Evolutionary conservation across 306 rosid genomes (phyloP), one percentile per base, ranked within the genome.

Genomic region (Inga leiocalycina): DNA sequence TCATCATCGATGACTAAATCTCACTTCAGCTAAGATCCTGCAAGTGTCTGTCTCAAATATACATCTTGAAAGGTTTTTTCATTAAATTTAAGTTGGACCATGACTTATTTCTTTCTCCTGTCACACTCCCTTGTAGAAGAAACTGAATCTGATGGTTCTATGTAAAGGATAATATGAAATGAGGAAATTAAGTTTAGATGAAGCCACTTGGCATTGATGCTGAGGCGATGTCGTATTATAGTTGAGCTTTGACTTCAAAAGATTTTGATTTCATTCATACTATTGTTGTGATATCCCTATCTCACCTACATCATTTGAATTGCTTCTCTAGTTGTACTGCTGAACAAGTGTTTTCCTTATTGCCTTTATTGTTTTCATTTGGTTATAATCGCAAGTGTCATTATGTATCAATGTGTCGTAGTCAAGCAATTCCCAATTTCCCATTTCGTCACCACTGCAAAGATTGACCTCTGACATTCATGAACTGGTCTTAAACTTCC

Each of bases 21-120:
- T 65, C 72, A 56, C 77, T 45, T 79, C 44, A 34, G 57, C 73
- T 82, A 44, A 56, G 54, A 83, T 48, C 86, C 64, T 78, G 68
- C 81, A 24, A 70, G 7, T 85, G 22, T 69, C 70, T 30, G 32
- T 77, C 78, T 57, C 54, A 45, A 12, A 59, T 69, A 22, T 68
- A 17, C 51, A 70, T 70, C 52, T 70, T 41, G 24, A 4, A n/a
- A 41, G 12, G 3, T 3, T 45, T 71, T 45, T 48, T 5, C 20
- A 13, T 19, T 32, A 67, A 56, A 75, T 75, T 48, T 79, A 74
- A 72, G 49, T 62, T 83, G 54, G 78, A 34, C 46, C 34, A 30
- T 45, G 72, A 57, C 22, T 37, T 57, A 76, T 56, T 46, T 35
- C 57, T 67, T 66, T 5, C n/a, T 67, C 48, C 61, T 66, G 30